phyloP scores from a whole-genome alignment of 73 alveolate genomes.

The Blepharisma stoltei region DNA sequence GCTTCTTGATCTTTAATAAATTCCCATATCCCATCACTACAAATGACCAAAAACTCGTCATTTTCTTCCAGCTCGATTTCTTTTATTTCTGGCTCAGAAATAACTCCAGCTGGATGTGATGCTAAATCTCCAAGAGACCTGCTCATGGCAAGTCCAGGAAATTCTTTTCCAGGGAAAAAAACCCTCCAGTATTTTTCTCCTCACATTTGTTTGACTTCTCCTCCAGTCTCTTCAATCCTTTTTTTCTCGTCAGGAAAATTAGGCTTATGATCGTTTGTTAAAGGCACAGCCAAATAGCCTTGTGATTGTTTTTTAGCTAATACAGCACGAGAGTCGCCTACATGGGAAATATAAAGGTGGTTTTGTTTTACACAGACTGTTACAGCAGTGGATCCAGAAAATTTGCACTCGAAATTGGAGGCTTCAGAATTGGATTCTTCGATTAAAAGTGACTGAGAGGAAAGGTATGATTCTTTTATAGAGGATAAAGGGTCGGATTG shows the following conservation, averaged over 20 bases:
- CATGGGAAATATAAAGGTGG: slow-evolving; percentile 28
- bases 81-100: slow-evolving; percentile 36
- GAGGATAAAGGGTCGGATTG: too few species aligned
- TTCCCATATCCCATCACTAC: slow-evolving; percentile 86
- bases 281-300: background rate
- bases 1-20: slow-evolving; percentile 69
- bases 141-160: slow-evolving; percentile 35
- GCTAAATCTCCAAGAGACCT: slow-evolving; percentile 30
- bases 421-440: background rate
- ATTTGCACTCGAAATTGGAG: background rate
- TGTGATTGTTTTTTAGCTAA: background rate
- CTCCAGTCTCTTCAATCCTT: background rate
- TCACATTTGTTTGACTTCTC: background rate
- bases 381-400: slow-evolving; percentile 30
- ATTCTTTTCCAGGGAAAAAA: background rate
- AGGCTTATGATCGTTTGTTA: slow-evolving; percentile 31
- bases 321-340: slow-evolving; percentile 36
- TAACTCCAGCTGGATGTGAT: slow-evolving; percentile 17
- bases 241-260: background rate
- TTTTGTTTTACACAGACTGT: background rate
- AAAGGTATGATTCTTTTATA: too few species aligned
- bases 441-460: too few species aligned
- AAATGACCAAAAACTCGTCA: slow-evolving; percentile 63
- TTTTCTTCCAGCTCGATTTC: slow-evolving; percentile 50
- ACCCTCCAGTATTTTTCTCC: background rate